Conservation (phyloP, 139 green algal genomes). For the Volvox reticuliferus region DNA sequence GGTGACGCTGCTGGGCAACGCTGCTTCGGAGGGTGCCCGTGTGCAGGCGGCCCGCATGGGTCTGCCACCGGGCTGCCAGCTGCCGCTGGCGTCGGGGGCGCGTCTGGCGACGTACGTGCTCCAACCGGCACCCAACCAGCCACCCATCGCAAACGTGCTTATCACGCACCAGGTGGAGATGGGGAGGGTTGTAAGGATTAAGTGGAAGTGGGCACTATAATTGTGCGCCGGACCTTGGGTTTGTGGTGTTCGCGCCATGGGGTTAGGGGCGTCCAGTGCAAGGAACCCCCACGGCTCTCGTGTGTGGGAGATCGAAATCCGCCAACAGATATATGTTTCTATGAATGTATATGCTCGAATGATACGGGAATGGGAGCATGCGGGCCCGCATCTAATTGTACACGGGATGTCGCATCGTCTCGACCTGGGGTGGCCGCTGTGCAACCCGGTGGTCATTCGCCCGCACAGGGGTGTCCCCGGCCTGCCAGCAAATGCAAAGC, state of each 20-base stretch:
- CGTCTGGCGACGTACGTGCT: slow-evolving; percentile 16
- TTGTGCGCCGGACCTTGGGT: too few species aligned
- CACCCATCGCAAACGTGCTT: slow-evolving; percentile 1
- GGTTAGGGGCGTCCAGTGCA: too few species aligned
- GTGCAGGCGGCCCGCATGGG: slow-evolving; percentile 12
- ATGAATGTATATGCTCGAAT: too few species aligned
- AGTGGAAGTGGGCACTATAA: too few species aligned
- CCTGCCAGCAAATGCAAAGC: too few species aligned
- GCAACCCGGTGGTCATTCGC: neutral
- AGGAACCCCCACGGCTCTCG: too few species aligned
- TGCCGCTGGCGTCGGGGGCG: neutral
- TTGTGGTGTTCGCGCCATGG: too few species aligned
- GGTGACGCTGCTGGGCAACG: slow-evolving; percentile 22
- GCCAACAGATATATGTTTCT: too few species aligned
- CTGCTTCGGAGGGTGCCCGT: neutral
- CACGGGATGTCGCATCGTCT: too few species aligned
- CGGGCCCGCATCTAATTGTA: too few species aligned
- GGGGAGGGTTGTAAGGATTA: neutral
- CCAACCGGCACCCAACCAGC: neutral
- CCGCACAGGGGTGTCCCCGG: neutral
- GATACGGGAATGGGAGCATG: neutral
- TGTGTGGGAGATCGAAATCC: too few species aligned
- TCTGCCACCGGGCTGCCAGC: slow-evolving; percentile 6
- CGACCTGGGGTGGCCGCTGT: too few species aligned
- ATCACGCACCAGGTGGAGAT: slow-evolving; percentile 30